A percentile compares a stretch with the other conserved stretches of the same genome.
Conservation (phyloP, 306 rosid genomes). For the Oemleria cerasiformis region DNA sequence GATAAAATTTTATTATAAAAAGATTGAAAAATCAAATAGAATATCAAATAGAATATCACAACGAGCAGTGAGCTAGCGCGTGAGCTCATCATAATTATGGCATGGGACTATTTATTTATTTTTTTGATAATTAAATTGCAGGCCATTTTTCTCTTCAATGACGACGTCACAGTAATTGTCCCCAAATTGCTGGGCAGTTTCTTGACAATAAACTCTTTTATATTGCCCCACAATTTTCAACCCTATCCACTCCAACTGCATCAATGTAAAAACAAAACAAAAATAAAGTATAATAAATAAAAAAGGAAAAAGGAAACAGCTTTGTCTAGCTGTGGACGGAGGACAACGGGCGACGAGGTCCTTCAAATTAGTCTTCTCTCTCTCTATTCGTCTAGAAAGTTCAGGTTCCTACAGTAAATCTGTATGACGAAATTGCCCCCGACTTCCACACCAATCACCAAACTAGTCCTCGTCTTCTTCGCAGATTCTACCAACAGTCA, state of each 20-base stretch:
- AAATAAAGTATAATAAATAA: too few relatives aligned
- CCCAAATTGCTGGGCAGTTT: not conserved
- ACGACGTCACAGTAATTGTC: not conserved
- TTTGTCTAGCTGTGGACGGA: not conserved
- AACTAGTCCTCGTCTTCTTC: constrained; percentile 17
- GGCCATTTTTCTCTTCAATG: too few relatives aligned
- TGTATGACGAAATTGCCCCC: constrained; percentile 33
- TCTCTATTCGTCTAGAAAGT: not conserved
- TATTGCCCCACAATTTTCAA: constrained; percentile 6
- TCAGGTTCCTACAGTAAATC: not conserved
- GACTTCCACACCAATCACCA: not conserved
- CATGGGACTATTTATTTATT: too few relatives aligned
- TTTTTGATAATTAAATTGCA: too few relatives aligned
- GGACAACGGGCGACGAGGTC: not conserved
- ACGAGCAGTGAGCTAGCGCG: not conserved
- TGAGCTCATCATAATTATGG: not conserved
- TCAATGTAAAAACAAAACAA: not conserved
- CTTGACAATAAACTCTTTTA: not conserved
- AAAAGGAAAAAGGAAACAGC: not conserved
- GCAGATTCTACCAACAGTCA: constrained; percentile 39
- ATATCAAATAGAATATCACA: too few relatives aligned
- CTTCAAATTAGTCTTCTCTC: not conserved
- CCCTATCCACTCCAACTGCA: constrained; percentile 17
- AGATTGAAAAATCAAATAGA: too few relatives aligned
- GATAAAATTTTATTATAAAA: too few relatives aligned